A percentile compares a stretch with the other conserved stretches of the same genome.
Evolutionary conservation across 1,284 basidiomycete genomes (phyloP).

Genomic region (Waitea zeae): DNA sequence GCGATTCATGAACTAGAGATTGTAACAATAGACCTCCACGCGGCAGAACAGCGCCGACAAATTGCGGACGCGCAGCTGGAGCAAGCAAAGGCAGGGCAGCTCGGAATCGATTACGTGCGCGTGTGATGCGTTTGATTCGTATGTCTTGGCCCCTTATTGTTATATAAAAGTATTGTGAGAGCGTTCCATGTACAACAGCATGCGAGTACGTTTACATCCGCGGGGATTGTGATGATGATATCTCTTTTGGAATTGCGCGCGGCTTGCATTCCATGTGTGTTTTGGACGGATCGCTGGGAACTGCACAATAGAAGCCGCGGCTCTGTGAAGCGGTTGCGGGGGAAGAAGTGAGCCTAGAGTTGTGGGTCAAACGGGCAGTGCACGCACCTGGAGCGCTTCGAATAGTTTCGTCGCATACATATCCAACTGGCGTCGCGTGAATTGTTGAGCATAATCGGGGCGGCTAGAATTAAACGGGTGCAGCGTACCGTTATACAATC

Average conservation of each 20-base stretch:
- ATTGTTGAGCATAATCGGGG: neutral
- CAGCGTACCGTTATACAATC: slow-evolving; percentile 51
- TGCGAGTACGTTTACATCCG: too few species aligned
- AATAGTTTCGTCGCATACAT: slow-evolving; percentile 56
- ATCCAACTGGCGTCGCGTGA: slow-evolving; percentile 31
- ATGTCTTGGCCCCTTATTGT: too few species aligned
- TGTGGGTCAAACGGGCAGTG: neutral
- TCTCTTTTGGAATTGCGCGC: too few species aligned
- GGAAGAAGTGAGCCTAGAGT: neutral
- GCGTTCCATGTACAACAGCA: too few species aligned
- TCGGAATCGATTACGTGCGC: slow-evolving; percentile 32
- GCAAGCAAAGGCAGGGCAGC: slow-evolving; percentile 33
- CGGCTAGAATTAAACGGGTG: neutral
- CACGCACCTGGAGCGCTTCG: slow-evolving; percentile 58
- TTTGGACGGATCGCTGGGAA: slow-evolving; percentile 54
- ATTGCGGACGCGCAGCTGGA: slow-evolving; percentile 40
- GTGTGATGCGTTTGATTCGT: too few species aligned
- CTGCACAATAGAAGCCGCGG: slow-evolving; percentile 55
- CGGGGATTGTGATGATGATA: too few species aligned
- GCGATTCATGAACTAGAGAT: slow-evolving; percentile 44
- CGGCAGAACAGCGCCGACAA: slow-evolving; percentile 34
- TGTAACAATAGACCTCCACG: slow-evolving; percentile 35
- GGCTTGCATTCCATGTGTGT: slow-evolving; percentile 70
- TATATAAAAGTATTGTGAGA: too few species aligned
- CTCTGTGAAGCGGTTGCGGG: slow-evolving; percentile 18